Evolutionary conservation across 148 eudicot species (phyloP), one percentile per base, ranked within the genome.

Genomic region (Rheum nobile): DNA sequence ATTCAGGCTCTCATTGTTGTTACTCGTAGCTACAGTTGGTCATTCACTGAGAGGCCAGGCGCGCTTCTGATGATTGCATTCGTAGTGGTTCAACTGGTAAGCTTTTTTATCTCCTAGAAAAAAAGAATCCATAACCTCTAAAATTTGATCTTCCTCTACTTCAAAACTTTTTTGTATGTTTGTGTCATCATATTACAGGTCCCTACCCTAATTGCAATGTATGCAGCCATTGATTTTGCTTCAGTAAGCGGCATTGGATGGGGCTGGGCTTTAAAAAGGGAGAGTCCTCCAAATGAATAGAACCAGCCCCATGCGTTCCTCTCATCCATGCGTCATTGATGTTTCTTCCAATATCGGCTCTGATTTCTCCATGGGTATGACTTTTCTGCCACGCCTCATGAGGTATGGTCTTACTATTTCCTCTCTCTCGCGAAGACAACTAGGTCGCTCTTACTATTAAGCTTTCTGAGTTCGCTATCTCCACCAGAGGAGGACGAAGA

Each of bases 1-100:
- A 90, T 91, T 55, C 95, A 90, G 78, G 95, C 95, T 71, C 95
- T 90, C 70, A 90, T 90, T 74, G 88, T 90, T 74, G 95, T 90
- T 39, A 90, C 95, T 70, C 91, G 95, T 67, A 88, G 91, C 75
- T 90, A 85, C 77, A 86, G 88, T 74, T 90, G 90, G 95, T 90
- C 95, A 31, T 90, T 86, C 74, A 71, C 88, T 19, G 95, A 90
- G 86, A 84, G 90, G 73, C 95, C 95, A 9, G 95, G 95, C 71
- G 70, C 75, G 75, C 83, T 88, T 8, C 72, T 90, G 54, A 85
- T 90, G 82, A 80, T 83, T 80, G 95, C 95, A 50, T 88, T 90
- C 78, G 87, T 86, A 14, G 72, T 86, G 69, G 91, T 91, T 43
- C 91, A 90, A 79, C 78, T 90, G 87, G 95, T 88, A 83, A 81